Conservation (phyloP, 1,139 yeast species). For the Neolecta irregularis region DNA sequence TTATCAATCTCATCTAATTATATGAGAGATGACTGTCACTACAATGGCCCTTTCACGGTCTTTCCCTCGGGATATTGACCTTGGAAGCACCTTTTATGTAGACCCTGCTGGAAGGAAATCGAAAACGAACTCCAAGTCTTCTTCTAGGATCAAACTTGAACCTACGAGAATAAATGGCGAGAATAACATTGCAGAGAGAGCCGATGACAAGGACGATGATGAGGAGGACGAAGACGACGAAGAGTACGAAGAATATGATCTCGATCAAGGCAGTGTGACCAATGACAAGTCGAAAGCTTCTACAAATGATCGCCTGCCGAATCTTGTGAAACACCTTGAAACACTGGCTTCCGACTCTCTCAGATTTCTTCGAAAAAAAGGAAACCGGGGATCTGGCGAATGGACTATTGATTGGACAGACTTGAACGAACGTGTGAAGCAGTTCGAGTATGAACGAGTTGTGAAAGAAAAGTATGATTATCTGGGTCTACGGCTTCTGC, state of each 20-base stretch:
- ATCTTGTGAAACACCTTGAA: conserved; percentile 32
- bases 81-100: conserved; percentile 14
- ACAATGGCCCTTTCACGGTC: conserved; percentile 22
- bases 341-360: conserved; percentile 23
- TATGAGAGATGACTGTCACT: conserved; percentile 21
- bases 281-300: conserved; percentile 32
- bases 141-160: conserved; percentile 5
- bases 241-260: conserved; percentile 20
- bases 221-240: conserved; percentile 20
- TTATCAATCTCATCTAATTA: conserved; percentile 1
- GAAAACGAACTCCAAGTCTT: conserved; percentile 11
- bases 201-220: conserved; percentile 18
- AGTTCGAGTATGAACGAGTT: conserved; percentile 44
- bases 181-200: conserved; percentile 13
- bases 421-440: conserved; percentile 30
- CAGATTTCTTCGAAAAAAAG: conserved; percentile 22
- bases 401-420: conserved; percentile 28
- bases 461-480: conserved; percentile 33
- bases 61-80: conserved; percentile 20
- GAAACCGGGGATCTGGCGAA: conserved; percentile 27
- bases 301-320: conserved; percentile 13
- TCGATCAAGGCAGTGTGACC: conserved; percentile 16
- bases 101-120: conserved; percentile 5
- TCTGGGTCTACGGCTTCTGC: conserved; percentile 45
- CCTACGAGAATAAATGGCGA: conserved; percentile 9